Evolutionary conservation across 2,329 filamentous ascomycete species (phyloP), one percentile per base, ranked within the genome.

Genomic region (Zalaria obscura): DNA sequence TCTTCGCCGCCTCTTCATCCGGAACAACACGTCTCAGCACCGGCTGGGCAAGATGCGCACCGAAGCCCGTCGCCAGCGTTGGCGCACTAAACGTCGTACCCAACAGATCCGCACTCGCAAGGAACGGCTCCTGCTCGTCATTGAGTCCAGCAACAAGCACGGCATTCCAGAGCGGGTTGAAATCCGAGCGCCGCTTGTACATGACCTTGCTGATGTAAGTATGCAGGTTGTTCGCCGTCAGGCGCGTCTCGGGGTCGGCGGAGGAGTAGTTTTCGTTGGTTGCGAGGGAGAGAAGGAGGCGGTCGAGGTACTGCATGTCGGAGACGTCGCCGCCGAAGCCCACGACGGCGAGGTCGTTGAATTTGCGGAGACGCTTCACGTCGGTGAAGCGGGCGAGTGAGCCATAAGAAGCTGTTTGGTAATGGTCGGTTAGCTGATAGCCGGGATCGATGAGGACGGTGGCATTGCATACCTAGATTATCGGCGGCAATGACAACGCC

Each of bases 231-330:
- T 84, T 83, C 43, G 91, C 91, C 61, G 83, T 86, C 55, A 98
- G 80, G 52, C 56, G 48, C 31, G 52, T 52, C 40, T 50, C 47
- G 8, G 43, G 42, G 38, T 54, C 52, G 55, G 52, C 61, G 50
- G 63, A 59, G 44, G 73, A 73, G 71, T 98, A 96, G 59, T 86
- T 82, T 71, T 96, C 88, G 61, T 82, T 75, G 63, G 93, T 86
- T 60, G 83, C 78, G 54, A 96, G 81, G 48, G 84, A 82, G 57
- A 75, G 80, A 53, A 98, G 80, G 57, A 94, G 78, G 53, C 91
- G 80, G 75, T 94, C 83, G 52, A 98, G 78, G 70, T 93, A 93
- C 71, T 98, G 91, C 91, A 98, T 96, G 70, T 98, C 91, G 50
- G 85, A 93, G 54, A 98, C 81, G 69, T 98, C 91, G 62, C 91